Evolutionary conservation across 306 rosid genomes (phyloP).

Genomic region (Lupinus albus): DNA sequence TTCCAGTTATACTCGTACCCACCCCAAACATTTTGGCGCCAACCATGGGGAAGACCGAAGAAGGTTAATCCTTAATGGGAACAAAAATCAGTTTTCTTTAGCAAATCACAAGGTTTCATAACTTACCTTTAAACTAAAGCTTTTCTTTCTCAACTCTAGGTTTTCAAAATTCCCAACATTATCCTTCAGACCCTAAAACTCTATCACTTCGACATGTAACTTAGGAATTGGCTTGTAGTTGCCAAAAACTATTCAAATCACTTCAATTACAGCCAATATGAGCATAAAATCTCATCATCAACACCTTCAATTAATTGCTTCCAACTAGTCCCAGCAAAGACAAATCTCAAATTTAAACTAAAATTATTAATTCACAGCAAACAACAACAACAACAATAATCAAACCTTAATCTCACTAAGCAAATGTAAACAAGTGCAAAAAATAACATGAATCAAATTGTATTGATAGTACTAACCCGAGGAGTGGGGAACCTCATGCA

Average conservation of each 20-base stretch:
- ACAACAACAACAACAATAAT: no score
- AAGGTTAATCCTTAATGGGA: no score
- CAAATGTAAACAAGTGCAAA: conserved; percentile 6
- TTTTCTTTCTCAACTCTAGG: background rate
- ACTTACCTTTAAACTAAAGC: background rate
- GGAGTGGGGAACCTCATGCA: conserved; percentile 68
- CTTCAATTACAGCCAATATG: background rate
- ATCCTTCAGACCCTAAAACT: background rate
- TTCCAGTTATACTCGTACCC: no score
- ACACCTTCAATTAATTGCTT: conserved; percentile 15
- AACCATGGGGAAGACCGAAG: no score
- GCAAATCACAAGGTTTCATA: background rate
- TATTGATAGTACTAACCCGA: conserved; percentile 32
- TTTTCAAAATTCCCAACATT: background rate
- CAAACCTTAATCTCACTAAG: no score
- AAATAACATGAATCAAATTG: background rate
- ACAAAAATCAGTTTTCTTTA: background rate
- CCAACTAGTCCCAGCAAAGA: background rate
- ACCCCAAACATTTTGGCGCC: no score
- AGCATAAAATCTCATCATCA: background rate
- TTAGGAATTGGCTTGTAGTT: background rate
- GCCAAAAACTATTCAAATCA: no score
- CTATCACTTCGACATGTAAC: background rate
- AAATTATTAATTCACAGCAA: conserved; percentile 10
- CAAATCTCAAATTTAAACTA: background rate